phyloP scores from a whole-genome alignment of 495 filamentous ascomycete genomes.

The Penicillium turbatum region DNA sequence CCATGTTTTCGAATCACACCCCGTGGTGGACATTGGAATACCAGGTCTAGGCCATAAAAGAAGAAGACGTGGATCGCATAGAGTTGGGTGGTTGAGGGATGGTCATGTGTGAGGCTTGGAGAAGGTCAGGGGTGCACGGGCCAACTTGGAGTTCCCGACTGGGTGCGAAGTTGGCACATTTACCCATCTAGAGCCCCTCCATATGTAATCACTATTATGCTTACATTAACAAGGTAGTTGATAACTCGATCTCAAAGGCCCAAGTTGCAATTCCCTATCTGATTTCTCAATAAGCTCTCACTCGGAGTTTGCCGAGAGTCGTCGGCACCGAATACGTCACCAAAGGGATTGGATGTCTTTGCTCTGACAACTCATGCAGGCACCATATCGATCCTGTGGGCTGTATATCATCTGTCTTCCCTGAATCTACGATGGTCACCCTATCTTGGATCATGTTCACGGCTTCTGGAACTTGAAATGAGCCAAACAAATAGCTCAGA shows the following conservation, averaged over 20 bases:
- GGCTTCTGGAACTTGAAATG: too few relatives aligned
- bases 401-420: background rate
- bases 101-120: constrained; percentile 20
- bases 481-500: too few relatives aligned
- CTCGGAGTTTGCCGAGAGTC: too few relatives aligned
- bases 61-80: constrained; percentile 28
- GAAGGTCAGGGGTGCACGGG: constrained; percentile 26
- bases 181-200: background rate
- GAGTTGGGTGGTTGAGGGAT: constrained; percentile 19
- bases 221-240: too few relatives aligned
- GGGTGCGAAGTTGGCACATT: background rate
- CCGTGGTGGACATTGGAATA: constrained; percentile 45
- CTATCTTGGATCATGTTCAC: background rate
- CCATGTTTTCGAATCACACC: constrained; percentile 45
- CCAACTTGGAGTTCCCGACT: constrained; percentile 15
- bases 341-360: background rate
- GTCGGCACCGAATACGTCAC: background rate
- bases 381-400: background rate
- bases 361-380: background rate
- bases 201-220: background rate
- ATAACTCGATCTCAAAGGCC: too few relatives aligned
- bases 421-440: background rate
- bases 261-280: too few relatives aligned
- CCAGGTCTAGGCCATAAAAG: constrained; percentile 35
- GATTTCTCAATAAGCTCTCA: too few relatives aligned